A percentile compares a stretch with the other conserved stretches of the same genome.
phyloP scores from a whole-genome alignment of 2,329 filamentous ascomycete genomes.

The Ophiostoma novo-ulmi region DNA sequence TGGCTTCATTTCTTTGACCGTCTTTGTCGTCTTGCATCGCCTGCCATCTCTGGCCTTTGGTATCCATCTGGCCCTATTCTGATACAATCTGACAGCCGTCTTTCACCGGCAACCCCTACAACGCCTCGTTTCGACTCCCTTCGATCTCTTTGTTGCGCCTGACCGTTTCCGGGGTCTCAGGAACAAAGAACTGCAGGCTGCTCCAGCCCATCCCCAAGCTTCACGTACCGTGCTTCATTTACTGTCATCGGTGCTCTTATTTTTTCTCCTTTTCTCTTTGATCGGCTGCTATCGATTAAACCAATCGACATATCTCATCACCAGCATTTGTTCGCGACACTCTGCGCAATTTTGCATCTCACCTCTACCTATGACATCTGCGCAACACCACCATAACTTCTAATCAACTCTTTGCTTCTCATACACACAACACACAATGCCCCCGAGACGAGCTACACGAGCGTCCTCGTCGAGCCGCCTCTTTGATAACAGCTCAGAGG shows the following conservation, averaged over 20 bases:
- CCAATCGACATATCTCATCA: neutral
- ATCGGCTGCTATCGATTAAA: neutral
- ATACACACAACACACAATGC: slow-evolving; percentile 22
- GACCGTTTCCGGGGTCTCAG: slow-evolving; percentile 5
- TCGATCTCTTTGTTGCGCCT: neutral
- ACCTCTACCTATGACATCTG: neutral
- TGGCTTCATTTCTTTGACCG: neutral
- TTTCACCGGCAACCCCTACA: neutral
- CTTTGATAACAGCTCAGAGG: slow-evolving; percentile 28
- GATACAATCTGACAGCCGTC: neutral
- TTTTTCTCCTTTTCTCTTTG: neutral
- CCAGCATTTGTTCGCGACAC: neutral
- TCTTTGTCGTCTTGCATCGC: neutral
- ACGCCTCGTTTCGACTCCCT: neutral
- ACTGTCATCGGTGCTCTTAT: neutral
- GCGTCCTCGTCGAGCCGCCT: slow-evolving; percentile 25
- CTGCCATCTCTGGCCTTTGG: neutral
- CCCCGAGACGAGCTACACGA: slow-evolving; percentile 26
- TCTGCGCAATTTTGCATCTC: neutral
- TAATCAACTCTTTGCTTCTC: neutral
- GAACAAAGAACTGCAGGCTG: neutral
- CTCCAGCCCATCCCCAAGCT: neutral
- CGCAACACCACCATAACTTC: neutral
- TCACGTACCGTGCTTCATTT: neutral
- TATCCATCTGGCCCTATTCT: neutral